These are phyloP conservation scores for Cystobasidium onofrii DNA, from an alignment of 768 basidiomycete species.

Conservation along the genomic window DNA sequence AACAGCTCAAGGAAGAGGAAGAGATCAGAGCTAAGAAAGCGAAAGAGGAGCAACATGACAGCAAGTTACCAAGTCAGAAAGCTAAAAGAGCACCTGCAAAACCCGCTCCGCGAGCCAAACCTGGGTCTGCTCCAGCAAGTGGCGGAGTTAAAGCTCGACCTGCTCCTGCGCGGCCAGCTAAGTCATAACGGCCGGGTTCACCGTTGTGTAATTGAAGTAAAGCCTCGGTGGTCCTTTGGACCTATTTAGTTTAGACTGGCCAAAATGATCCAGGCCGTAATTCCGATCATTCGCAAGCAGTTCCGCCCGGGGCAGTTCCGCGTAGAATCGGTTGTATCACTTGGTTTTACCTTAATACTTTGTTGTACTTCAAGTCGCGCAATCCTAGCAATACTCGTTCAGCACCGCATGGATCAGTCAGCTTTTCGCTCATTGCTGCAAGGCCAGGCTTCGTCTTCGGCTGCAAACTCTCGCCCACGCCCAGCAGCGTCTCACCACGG, in stretches of 20 bases:
- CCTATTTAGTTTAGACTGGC: no score
- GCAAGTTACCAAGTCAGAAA: background rate
- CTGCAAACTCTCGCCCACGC: background rate
- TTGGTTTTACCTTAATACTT: background rate
- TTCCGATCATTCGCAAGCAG: background rate
- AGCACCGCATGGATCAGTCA: constrained; percentile 11
- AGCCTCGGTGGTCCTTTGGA: no score
- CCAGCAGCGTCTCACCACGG: background rate
- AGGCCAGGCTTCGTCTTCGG: background rate
- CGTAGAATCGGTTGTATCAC: no score
- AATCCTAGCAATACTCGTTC: background rate
- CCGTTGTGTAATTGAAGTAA: no score
- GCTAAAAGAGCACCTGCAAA: constrained; percentile 7
- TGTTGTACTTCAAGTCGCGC: background rate
- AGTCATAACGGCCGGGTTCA: no score
- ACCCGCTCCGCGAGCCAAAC: background rate
- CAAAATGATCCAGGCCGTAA: no score
- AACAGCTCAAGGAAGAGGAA: constrained; percentile 21
- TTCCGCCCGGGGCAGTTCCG: no score
- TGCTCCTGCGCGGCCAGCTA: background rate
- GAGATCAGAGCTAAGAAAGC: constrained; percentile 17
- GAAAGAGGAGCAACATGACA: constrained; percentile 2
- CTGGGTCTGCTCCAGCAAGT: background rate
- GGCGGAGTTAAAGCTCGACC: background rate
- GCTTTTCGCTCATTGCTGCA: constrained; percentile 7